These are phyloP conservation scores for Candida sojae DNA, from an alignment of 1,139 yeast species.

Conservation along the genomic window DNA sequence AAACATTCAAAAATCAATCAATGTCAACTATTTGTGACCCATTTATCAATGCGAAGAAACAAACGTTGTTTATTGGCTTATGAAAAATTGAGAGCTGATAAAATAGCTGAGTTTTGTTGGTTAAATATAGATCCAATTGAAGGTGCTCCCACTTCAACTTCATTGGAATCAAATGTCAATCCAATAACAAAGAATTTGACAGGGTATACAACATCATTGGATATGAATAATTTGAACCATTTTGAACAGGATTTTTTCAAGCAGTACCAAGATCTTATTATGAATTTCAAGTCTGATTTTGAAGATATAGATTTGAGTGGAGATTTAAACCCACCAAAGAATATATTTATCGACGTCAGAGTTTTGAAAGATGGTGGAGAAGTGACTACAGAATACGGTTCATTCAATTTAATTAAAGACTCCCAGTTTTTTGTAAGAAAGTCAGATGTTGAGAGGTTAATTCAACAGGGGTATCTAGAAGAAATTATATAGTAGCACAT, in stretches of 20 bases:
- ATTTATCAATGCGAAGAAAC: constrained; percentile 79
- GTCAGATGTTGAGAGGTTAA: constrained; percentile 88
- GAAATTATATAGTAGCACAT: constrained; percentile 45
- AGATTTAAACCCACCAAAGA: constrained; percentile 83
- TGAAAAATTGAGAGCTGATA: constrained; percentile 68
- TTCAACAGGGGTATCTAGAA: constrained; percentile 92
- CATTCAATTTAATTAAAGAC: constrained; percentile 90
- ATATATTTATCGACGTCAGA: constrained; percentile 89
- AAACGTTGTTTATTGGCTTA: constrained; percentile 88
- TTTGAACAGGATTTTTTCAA: constrained; percentile 79
- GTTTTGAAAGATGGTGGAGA: constrained; percentile 95
- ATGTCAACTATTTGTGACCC: constrained; percentile 81
- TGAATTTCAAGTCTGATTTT: constrained; percentile 76
- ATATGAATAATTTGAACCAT: constrained; percentile 62
- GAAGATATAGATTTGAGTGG: constrained; percentile 90
- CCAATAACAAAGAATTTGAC: constrained; percentile 6
- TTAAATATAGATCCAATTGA: constrained; percentile 42
- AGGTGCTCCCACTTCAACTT: constrained; percentile 1
- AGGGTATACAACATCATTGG: constrained; percentile 32
- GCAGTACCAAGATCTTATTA: constrained; percentile 68
- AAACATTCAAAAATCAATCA: constrained; percentile 51
- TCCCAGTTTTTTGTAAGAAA: constrained; percentile 94
- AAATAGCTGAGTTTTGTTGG: constrained; percentile 77
- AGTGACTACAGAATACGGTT: constrained; percentile 96
- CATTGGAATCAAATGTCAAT: constrained; percentile 1